phyloP scores from a whole-genome alignment of 1,139 yeast genomes.

The Spathaspora sp. region DNA sequence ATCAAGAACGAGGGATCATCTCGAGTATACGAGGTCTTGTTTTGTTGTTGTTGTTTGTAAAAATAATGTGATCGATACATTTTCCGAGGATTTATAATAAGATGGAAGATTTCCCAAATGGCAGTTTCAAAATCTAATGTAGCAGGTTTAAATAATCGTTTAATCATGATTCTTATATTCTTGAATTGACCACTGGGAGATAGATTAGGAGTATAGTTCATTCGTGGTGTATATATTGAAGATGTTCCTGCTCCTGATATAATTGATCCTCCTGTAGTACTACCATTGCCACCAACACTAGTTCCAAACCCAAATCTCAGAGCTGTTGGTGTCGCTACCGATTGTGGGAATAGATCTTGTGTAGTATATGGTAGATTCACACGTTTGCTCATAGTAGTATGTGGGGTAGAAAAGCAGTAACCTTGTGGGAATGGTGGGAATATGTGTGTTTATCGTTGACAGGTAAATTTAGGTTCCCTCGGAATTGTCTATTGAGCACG shows the following conservation, averaged over 20 bases:
- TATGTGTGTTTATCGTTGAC: neutral
- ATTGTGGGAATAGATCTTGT: conserved; percentile 39
- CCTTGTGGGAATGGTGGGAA: neutral
- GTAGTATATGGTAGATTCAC: conserved; percentile 38
- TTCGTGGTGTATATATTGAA: conserved; percentile 15
- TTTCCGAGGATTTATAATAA: conserved; percentile 72
- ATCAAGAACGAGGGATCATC: conserved; percentile 91
- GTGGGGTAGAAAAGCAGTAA: too few relatives aligned
- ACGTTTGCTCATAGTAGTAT: conserved; percentile 24
- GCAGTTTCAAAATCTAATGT: conserved; percentile 92
- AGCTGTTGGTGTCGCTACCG: conserved; percentile 15
- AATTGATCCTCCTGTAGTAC: conserved; percentile 22
- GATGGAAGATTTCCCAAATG: conserved; percentile 80
- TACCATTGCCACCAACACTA: conserved; percentile 10
- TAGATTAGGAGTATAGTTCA: conserved; percentile 3
- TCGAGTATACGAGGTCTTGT: conserved; percentile 60
- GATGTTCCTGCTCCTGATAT: conserved; percentile 19
- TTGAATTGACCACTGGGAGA: conserved; percentile 10
- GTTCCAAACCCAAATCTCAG: conserved; percentile 17
- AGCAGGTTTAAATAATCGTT: conserved; percentile 64
- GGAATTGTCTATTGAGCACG: too few relatives aligned
- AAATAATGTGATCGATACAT: conserved; percentile 82
- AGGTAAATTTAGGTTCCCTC: too few relatives aligned
- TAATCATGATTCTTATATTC: conserved; percentile 29
- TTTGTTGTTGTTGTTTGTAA: conserved; percentile 46